Base-by-base conservation (phyloP, 2,329 filamentous ascomycete genomes). In the Metarhizium anisopliae region DNA sequence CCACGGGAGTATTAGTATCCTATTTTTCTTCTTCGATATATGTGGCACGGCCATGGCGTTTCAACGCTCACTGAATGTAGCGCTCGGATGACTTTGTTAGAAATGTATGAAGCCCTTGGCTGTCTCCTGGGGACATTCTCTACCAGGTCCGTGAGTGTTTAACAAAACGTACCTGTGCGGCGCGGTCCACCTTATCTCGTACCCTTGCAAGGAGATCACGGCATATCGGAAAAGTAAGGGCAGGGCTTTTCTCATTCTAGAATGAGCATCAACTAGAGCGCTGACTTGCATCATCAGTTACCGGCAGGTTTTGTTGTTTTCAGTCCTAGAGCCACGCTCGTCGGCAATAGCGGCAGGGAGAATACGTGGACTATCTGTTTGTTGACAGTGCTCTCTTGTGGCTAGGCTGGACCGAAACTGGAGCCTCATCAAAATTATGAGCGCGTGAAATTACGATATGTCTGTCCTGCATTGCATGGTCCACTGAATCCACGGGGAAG, bases 321-420 rank as follows among this genome's bases (percentile, higher is more conserved):
- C 32, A 11, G 32, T 35, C 10, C 3, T 25, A 25, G 25, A 35
- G 32, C 32, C 10, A 11, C 7, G 10, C 10, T 40, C 38, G 38
- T 2, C 38, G 38, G 50, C 50, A 45, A 43, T 49, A 47, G 54
- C 54, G 7, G 51, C 38, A 38, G 50, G 53, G 50, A 55, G 47
- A 47, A 40, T 40, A 16, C 13, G 14, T 40, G 13, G 35, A 8
- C 43, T 6, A 7, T 18, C 43, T 25, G 25, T 25, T 10, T 20
- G 43, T 47, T 13, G n/a, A 29, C 43, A 47, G 25, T 25, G 25
- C 25, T 25, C 25, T 25, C 25, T 25, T 25, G 25, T 25, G 25
- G 25, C 25, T 25, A 25, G 25, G 25, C 25, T 25, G 25, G 25
- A 25, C 25, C 25, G 25, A 25, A 25, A 25, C 25, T 25, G 25